Percentiles rank a stretch among this genome's conserved stretches.
These are phyloP conservation scores for Didymella pomorum DNA, from an alignment of 2,329 filamentous ascomycete species.

Conservation along the genomic window DNA sequence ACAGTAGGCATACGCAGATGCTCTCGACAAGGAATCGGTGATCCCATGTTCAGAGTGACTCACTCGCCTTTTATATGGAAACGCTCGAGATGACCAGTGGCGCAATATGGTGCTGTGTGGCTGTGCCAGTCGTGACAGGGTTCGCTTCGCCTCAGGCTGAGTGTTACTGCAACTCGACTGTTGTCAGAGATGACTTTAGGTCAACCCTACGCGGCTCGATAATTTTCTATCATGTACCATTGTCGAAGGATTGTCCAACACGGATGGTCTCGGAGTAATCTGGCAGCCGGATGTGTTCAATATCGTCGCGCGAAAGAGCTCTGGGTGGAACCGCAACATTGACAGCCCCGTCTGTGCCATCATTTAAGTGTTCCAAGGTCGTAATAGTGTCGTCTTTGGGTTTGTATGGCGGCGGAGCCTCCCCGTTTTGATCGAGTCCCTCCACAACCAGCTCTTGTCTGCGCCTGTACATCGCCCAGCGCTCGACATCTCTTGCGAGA, in stretches of 20 bases:
- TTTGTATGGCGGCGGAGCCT: slow-evolving; percentile 70
- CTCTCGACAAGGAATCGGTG: not conserved
- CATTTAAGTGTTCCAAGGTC: slow-evolving; percentile 11
- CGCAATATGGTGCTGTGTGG: not conserved
- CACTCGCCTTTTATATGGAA: not conserved
- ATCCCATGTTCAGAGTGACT: not conserved
- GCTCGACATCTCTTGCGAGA: slow-evolving; percentile 49
- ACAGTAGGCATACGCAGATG: not conserved
- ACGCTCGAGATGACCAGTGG: not conserved
- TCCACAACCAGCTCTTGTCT: slow-evolving; percentile 54
- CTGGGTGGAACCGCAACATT: slow-evolving; percentile 49
- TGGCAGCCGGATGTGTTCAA: slow-evolving; percentile 47
- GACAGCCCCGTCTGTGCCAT: slow-evolving; percentile 1
- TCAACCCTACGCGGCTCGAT: not conserved
- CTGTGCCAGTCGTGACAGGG: not conserved
- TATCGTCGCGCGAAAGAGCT: slow-evolving; percentile 48
- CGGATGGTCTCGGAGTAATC: slow-evolving; percentile 47
- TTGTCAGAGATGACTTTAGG: not conserved
- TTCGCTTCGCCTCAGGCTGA: not conserved
- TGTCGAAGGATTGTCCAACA: no score
- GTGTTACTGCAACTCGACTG: not conserved
- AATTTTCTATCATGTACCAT: not conserved
- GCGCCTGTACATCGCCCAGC: slow-evolving; percentile 39
- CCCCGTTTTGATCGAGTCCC: slow-evolving; percentile 69
- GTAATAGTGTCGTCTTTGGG: slow-evolving; percentile 40